Evolutionary conservation across 441 rosid genomes (phyloP).

Genomic region (Manihot esculenta): DNA sequence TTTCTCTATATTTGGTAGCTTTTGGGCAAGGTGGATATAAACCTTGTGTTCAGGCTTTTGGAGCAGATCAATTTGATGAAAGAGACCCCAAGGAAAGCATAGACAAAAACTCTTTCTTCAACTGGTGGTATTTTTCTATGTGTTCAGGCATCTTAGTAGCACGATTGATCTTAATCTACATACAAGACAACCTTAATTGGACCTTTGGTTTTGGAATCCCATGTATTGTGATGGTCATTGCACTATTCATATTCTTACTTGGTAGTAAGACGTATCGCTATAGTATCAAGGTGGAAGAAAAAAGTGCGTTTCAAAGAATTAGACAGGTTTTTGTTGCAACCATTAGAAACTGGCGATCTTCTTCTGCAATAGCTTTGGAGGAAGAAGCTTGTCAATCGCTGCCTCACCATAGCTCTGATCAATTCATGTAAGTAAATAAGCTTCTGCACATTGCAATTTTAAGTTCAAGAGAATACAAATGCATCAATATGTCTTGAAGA

Average conservation of each 20-base stretch:
- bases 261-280: conserved; percentile 57
- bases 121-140: conserved; percentile 63
- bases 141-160: conserved; percentile 34
- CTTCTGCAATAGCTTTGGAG: conserved; percentile 37
- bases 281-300: conserved; percentile 31
- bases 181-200: conserved; percentile 74
- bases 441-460: too few relatives aligned
- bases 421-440: conserved; percentile 36
- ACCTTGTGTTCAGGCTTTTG: conserved; percentile 80
- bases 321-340: conserved; percentile 47
- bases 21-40: conserved; percentile 72
- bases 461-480: background rate
- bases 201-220: conserved; percentile 70
- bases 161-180: conserved; percentile 41
- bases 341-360: conserved; percentile 40
- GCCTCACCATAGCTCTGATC: conserved; percentile 26
- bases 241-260: conserved; percentile 49
- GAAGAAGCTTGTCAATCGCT: conserved; percentile 38
- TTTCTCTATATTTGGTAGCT: conserved; percentile 59
- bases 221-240: conserved; percentile 47
- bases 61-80: conserved; percentile 76
- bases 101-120: conserved; percentile 62
- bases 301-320: conserved; percentile 49
- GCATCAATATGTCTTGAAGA: background rate
- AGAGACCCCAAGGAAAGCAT: conserved; percentile 43